Conservation (phyloP, 75 land plant genomes). For the Pseudotsuga menziesii region DNA sequence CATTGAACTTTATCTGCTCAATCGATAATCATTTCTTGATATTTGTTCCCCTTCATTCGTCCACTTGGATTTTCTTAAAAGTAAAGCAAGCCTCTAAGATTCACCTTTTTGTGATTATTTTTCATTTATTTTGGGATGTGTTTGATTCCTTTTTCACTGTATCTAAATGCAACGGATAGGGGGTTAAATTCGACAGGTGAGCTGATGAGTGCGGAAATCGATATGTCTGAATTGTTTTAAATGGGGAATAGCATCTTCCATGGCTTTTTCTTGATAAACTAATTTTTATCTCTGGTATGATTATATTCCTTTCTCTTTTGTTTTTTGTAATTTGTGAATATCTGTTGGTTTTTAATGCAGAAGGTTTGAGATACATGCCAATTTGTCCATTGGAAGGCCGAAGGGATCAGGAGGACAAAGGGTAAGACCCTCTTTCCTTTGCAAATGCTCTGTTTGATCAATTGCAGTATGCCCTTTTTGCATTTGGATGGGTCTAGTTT, state of each 20-base stretch:
- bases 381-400: background rate
- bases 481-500: background rate
- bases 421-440: background rate
- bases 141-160: too few relatives aligned
- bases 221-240: background rate
- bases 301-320: too few relatives aligned
- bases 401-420: background rate
- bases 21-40: background rate
- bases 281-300: background rate
- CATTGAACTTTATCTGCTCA: background rate
- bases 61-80: background rate
- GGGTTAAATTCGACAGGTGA: background rate
- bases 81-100: slow-evolving; percentile 1
- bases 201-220: background rate
- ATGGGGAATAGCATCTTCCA: background rate
- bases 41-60: background rate
- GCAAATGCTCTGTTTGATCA: background rate
- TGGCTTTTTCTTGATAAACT: background rate
- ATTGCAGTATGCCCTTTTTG: background rate
- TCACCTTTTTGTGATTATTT: background rate
- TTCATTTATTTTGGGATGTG: background rate
- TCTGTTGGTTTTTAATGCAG: background rate
- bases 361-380: background rate
- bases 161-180: too few relatives aligned
- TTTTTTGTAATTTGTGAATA: background rate